phyloP scores from a whole-genome alignment of 2,329 filamentous ascomycete genomes.

The Aureobasidium sp. region DNA sequence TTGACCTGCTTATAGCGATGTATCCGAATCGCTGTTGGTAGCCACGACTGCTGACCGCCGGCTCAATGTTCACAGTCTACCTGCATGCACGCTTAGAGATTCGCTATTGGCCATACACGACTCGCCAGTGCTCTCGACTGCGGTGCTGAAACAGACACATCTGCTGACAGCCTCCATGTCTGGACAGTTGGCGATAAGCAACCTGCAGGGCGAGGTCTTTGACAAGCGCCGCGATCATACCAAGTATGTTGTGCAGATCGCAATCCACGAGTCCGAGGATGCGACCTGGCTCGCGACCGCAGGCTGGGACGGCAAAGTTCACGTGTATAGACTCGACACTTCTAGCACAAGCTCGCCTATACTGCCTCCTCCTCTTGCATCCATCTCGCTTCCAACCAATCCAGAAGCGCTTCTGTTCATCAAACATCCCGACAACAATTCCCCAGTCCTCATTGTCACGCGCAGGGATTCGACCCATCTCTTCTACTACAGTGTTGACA shows the following conservation, averaged over 20 bases:
- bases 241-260: conserved; percentile 53
- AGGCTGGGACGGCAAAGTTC: conserved; percentile 54
- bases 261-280: conserved; percentile 28
- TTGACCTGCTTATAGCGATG: not conserved
- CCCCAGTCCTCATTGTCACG: conserved; percentile 47
- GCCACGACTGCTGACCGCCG: conserved; percentile 42
- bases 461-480: conserved; percentile 53
- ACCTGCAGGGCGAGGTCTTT: conserved; percentile 34
- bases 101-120: conserved; percentile 40
- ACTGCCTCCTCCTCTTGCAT: conserved; percentile 36
- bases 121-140: conserved; percentile 49
- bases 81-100: conserved; percentile 28
- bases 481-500: conserved; percentile 45
- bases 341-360: conserved; percentile 19
- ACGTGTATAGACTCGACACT: conserved; percentile 40
- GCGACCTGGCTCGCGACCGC: conserved; percentile 47
- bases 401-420: conserved; percentile 53
- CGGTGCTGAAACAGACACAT: conserved; percentile 37
- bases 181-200: conserved; percentile 47
- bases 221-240: conserved; percentile 49
- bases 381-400: conserved; percentile 43
- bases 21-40: conserved; percentile 21
- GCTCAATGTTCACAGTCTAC: conserved; percentile 41
- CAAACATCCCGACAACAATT: conserved; percentile 40
- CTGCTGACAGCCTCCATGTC: conserved; percentile 54